Evolutionary conservation across 1,284 basidiomycete species (phyloP), one percentile per base, ranked within the genome.

Genomic region (Pseudozyma pruni): DNA sequence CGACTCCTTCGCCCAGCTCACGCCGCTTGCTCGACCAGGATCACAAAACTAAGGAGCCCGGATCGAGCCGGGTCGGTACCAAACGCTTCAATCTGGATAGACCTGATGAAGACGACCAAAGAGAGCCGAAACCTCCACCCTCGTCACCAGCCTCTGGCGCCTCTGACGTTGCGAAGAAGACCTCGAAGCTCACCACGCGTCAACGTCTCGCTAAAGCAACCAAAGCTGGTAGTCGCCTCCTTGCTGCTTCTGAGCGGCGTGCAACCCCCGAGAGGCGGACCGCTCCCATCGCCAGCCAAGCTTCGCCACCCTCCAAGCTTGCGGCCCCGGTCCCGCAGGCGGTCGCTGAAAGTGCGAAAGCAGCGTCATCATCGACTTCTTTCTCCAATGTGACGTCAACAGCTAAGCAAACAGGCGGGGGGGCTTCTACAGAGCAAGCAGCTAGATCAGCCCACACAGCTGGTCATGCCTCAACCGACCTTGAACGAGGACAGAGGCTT

Each of bases 131-230:
- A 5, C 11, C 40, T 1, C 31, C 37, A 13, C 22, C 43, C 7
- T 56, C 57, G 4, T 67, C 57, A 1, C 45, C 63, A 10, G 45
- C 37, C 11, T 42, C 57, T 11, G 48, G 23, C n/a, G 27, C 40
- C 16, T 59, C 63, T 4, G 63, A 67, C 14, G 33, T 34, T 19
- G 9, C 45, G 8, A 69, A 62, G 49, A 64, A 63, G 45, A 35
- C 40, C 5, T 20, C 42, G 4, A 72, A 72, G 47, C 54, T 72
- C 17, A 68, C 70, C 8, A 72, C 70, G 3, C 55, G 70, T 6
- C 64, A 68, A 38, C 59, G 70, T 25, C 47, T 72, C 0, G 64
- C 70, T 16, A 72, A 72, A 39, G 70, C 70, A 1, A 67, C 70
- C 14, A 72, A 72, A 40, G 70, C 54, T 3, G 64, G 63, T 8